Evolutionary conservation across 345 rosid species (phyloP).

Genomic region (Anastatica hierochuntica): DNA sequence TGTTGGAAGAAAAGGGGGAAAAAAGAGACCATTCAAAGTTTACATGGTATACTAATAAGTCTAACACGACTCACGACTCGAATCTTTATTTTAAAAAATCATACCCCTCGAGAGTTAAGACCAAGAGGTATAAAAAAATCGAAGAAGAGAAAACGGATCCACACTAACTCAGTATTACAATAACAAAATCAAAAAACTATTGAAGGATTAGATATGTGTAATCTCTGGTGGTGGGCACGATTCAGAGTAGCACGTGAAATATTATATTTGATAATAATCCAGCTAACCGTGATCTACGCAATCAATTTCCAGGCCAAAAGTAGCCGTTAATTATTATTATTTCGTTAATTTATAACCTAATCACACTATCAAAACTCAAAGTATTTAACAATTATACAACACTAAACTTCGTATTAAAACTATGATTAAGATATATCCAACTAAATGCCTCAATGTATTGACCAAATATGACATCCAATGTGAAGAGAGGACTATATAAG

Average conservation of each 20-base stretch:
- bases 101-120: conserved; percentile 10
- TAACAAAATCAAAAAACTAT: background rate
- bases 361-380: too few species aligned
- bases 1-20: too few species aligned
- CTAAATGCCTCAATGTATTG: too few species aligned
- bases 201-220: conserved; percentile 7
- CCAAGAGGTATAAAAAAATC: background rate
- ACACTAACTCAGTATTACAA: conserved; percentile 7
- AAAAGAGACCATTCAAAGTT: conserved; percentile 2
- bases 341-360: too few species aligned
- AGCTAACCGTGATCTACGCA: conserved; percentile 27
- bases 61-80: conserved; percentile 12
- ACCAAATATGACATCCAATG: too few species aligned
- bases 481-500: too few species aligned
- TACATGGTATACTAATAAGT: conserved; percentile 6
- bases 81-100: conserved; percentile 20
- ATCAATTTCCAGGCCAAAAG: conserved; percentile 22
- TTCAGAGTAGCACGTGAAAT: conserved; percentile 23
- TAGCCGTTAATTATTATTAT: background rate
- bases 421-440: too few species aligned
- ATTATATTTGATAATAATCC: conserved; percentile 13
- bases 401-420: too few species aligned
- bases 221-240: conserved; percentile 27
- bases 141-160: conserved; percentile 1
- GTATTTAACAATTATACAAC: too few species aligned